A percentile compares a stretch with the other conserved stretches of the same genome.
phyloP scores from a whole-genome alignment of 2,329 filamentous ascomycete species.

The Coniochaeta prunicola region DNA sequence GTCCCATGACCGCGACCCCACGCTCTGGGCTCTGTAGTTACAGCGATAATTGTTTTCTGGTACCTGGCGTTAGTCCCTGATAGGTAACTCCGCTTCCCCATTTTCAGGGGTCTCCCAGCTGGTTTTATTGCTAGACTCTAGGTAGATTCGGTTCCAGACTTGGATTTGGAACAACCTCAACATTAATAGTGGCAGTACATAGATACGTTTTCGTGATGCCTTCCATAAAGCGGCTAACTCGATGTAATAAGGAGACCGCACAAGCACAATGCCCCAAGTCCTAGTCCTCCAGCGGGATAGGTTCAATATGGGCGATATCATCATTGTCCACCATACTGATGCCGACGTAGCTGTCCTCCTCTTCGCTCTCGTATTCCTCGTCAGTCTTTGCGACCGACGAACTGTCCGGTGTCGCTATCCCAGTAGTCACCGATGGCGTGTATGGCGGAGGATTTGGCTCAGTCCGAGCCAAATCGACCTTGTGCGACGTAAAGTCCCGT shows the following conservation, averaged over 20 bases:
- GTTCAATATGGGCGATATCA: slow-evolving; percentile 8
- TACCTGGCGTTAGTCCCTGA: background rate
- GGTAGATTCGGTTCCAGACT: too few relatives aligned
- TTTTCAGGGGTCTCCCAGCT: background rate
- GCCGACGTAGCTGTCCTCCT: slow-evolving; percentile 7
- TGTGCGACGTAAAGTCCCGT: background rate
- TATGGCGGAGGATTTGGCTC: background rate
- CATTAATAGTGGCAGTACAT: too few relatives aligned
- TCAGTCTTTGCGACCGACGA: background rate
- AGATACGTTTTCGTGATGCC: too few relatives aligned
- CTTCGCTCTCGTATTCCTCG: background rate
- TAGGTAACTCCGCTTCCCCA: background rate
- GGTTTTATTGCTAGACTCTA: too few relatives aligned
- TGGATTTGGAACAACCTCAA: too few relatives aligned
- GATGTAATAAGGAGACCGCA: background rate
- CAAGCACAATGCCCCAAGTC: background rate
- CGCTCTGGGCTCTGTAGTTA: background rate
- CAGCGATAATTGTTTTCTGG: background rate
- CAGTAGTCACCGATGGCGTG: background rate
- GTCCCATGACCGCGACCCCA: background rate
- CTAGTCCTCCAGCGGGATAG: slow-evolving; percentile 8
- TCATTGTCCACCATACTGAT: slow-evolving; percentile 10
- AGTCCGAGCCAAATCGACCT: background rate
- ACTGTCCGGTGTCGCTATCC: background rate
- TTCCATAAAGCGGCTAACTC: too few relatives aligned